A percentile compares a stretch with the other conserved stretches of the same genome.
phyloP scores from a whole-genome alignment of 176 grass and related monocot genomes.

The Lolium rigidum region DNA sequence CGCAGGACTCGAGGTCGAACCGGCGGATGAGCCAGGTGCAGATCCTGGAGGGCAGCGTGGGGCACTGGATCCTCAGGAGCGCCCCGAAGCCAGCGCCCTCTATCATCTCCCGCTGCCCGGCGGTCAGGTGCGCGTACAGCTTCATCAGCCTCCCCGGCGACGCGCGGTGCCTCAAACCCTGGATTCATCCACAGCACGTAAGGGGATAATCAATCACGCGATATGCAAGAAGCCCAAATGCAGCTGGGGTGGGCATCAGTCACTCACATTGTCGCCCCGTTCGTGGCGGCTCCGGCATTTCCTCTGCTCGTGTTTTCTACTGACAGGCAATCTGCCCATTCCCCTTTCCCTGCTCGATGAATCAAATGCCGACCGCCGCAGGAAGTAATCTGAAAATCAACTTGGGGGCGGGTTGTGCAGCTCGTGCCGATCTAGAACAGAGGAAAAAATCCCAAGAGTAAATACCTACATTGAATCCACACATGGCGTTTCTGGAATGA shows the following conservation, averaged over 20 bases:
- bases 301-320: neutral
- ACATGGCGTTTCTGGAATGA: neutral
- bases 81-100: constrained; percentile 26
- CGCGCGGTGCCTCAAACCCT: neutral
- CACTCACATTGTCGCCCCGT: neutral
- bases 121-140: constrained; percentile 19
- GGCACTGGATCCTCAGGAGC: constrained; percentile 12
- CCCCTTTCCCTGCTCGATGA: neutral
- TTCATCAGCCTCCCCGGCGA: constrained; percentile 5
- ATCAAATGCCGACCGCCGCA: neutral
- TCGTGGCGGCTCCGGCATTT: neutral
- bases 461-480: neutral
- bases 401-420: neutral
- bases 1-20: constrained; percentile 3
- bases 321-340: constrained; percentile 3
- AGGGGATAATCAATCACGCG: neutral
- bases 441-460: neutral
- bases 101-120: constrained; percentile 24
- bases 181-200: neutral
- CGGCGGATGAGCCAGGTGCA: neutral
- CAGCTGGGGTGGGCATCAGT: neutral
- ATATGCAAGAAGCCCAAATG: constrained; percentile 2
- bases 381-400: constrained; percentile 11
- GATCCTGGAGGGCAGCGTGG: neutral
- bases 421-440: neutral